Percentiles rank a stretch among this genome's conserved stretches.
These are phyloP conservation scores for Claviceps spartinae DNA, from an alignment of 2,329 filamentous ascomycete genomes.

Conservation along the genomic window DNA sequence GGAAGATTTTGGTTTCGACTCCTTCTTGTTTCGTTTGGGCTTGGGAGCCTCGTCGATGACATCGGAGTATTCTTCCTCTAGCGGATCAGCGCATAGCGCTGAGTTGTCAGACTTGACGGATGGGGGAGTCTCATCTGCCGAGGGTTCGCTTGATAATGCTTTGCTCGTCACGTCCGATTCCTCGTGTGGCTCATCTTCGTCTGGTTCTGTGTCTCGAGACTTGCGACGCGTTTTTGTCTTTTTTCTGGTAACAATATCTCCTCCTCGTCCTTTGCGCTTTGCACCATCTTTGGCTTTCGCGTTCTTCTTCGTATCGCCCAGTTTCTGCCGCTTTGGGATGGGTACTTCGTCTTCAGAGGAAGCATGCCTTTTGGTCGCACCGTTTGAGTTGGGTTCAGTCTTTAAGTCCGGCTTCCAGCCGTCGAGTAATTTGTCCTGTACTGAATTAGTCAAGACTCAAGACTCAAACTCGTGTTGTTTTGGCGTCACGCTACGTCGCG, in stretches of 20 bases:
- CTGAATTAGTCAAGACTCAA: not conserved
- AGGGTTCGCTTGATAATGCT: slow-evolving; percentile 6
- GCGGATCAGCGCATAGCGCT: slow-evolving; percentile 5
- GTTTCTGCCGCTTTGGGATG: slow-evolving; percentile 3
- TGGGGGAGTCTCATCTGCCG: slow-evolving; percentile 10
- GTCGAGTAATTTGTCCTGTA: slow-evolving; percentile 23
- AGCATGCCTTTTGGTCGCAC: slow-evolving; percentile 20
- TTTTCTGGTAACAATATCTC: slow-evolving; percentile 1
- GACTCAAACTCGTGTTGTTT: not conserved
- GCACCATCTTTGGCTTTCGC: slow-evolving; percentile 17
- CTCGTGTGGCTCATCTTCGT: slow-evolving; percentile 4
- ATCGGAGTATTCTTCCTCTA: slow-evolving; percentile 24
- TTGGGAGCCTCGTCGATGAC: slow-evolving; percentile 61
- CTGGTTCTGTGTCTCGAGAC: slow-evolving; percentile 4
- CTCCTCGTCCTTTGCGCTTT: not conserved
- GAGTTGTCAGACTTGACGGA: slow-evolving; percentile 10
- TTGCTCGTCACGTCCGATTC: slow-evolving; percentile 7
- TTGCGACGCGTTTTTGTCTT: slow-evolving; percentile 7
- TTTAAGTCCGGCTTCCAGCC: slow-evolving; percentile 22
- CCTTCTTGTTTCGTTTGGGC: slow-evolving; percentile 43
- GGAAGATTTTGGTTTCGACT: slow-evolving; percentile 17
- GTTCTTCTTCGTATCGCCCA: slow-evolving; percentile 13
- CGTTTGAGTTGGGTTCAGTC: slow-evolving; percentile 13
- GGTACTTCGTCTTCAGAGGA: slow-evolving; percentile 21
- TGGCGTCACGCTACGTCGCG: not conserved